Conservation (phyloP, 441 rosid genomes). For the Pelargonium australe region DNA sequence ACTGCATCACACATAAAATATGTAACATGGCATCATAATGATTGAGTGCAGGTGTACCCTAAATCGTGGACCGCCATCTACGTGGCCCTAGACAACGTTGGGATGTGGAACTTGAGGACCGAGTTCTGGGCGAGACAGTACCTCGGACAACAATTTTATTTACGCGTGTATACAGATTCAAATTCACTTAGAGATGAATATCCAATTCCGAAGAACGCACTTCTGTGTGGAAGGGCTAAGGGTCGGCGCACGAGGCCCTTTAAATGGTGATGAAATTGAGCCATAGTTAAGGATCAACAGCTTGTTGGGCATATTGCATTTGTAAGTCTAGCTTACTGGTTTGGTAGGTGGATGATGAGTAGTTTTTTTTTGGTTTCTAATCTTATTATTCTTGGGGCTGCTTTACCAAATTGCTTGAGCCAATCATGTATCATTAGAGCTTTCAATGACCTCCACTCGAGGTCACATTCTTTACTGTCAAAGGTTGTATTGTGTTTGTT, state of each 20-base stretch:
- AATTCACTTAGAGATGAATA: slow-evolving; percentile 78
- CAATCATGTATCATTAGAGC: too few species aligned
- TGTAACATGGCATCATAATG: too few species aligned
- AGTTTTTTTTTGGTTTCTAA: not conserved
- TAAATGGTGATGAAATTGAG: slow-evolving; percentile 11
- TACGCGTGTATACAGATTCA: slow-evolving; percentile 38
- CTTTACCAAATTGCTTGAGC: not conserved
- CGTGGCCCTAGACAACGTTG: slow-evolving; percentile 43
- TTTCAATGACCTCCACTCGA: slow-evolving; percentile 43
- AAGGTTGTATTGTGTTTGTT: slow-evolving; percentile 18
- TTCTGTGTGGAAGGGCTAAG: slow-evolving; percentile 70
- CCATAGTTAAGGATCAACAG: not conserved
- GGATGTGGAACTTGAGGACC: slow-evolving; percentile 61
- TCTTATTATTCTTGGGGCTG: not conserved
- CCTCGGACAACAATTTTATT: slow-evolving; percentile 49
- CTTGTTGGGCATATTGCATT: not conserved
- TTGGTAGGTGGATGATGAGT: slow-evolving; percentile 2
- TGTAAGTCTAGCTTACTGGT: not conserved
- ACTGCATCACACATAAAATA: slow-evolving; percentile 32
- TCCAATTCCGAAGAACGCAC: slow-evolving; percentile 86
- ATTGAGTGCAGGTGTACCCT: slow-evolving; percentile 35
- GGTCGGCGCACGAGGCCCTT: slow-evolving; percentile 69
- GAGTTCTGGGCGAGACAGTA: slow-evolving; percentile 39
- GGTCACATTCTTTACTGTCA: slow-evolving; percentile 51
- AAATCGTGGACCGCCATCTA: slow-evolving; percentile 42